phyloP scores from a whole-genome alignment of 768 basidiomycete genomes.

The Exsudoporus frostii region DNA sequence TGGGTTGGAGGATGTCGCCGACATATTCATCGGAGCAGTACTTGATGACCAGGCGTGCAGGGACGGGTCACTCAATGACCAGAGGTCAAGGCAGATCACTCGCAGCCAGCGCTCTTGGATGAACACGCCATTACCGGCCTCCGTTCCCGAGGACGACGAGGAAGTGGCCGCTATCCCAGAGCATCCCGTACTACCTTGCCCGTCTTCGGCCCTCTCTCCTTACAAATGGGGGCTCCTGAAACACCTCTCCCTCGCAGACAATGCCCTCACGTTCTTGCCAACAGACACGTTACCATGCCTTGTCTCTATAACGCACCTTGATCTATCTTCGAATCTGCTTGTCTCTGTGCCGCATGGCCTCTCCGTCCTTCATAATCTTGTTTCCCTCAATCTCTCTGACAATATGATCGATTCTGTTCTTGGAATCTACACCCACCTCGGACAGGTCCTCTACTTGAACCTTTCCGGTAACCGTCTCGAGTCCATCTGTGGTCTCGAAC shows the following conservation, averaged over 20 bases:
- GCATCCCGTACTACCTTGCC: constrained; percentile 24
- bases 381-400: constrained; percentile 91
- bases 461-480: constrained; percentile 85
- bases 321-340: constrained; percentile 88
- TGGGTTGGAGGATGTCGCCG: constrained; percentile 77
- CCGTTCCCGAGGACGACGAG: constrained; percentile 53
- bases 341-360: constrained; percentile 83
- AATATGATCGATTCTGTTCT: constrained; percentile 98
- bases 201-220: constrained; percentile 44
- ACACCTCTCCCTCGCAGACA: constrained; percentile 75
- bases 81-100: constrained; percentile 45
- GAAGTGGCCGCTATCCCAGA: constrained; percentile 11
- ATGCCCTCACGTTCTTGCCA: constrained; percentile 79
- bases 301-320: constrained; percentile 74
- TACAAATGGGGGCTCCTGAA: constrained; percentile 75
- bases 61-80: constrained; percentile 49
- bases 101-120: constrained; percentile 46
- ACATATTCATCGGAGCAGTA: constrained; percentile 74
- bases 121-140: constrained; percentile 50
- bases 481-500: constrained; percentile 92
- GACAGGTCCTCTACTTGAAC: constrained; percentile 74
- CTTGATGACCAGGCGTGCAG: constrained; percentile 70
- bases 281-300: constrained; percentile 61
- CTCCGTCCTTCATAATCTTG: constrained; percentile 69
- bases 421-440: constrained; percentile 79